These are phyloP conservation scores for Penicillium sp. DNA, from an alignment of 2,329 filamentous ascomycete genomes.

Conservation along the genomic window DNA sequence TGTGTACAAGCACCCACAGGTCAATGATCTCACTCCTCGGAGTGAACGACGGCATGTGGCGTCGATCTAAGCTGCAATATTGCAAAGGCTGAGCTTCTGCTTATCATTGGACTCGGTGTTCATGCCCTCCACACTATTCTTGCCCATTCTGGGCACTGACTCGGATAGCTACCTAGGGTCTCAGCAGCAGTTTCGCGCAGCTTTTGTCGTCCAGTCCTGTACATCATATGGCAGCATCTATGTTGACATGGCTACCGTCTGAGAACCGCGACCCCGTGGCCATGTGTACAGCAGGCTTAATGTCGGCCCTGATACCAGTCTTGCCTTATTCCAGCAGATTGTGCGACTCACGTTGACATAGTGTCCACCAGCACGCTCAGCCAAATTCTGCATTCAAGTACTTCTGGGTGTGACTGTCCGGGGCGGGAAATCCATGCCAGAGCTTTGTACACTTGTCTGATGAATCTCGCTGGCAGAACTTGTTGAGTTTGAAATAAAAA, in stretches of 20 bases:
- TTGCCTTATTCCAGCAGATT: conserved; percentile 13
- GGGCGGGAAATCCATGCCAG: conserved; percentile 38
- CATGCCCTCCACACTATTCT: not conserved
- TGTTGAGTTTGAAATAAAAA: not conserved
- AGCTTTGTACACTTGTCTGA: conserved; percentile 21
- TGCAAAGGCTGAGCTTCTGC: not conserved
- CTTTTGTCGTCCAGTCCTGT: not conserved
- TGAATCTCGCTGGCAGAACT: not conserved
- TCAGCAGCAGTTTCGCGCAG: not conserved
- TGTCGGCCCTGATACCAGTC: not conserved
- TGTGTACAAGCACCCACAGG: conserved; percentile 41
- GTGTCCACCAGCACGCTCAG: conserved; percentile 41
- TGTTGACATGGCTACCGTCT: not conserved
- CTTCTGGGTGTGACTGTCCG: conserved; percentile 26
- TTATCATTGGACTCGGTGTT: not conserved
- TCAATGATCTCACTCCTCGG: not conserved
- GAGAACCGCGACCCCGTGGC: not conserved
- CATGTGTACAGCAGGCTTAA: not conserved
- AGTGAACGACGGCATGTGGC: not conserved
- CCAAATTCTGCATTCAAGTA: conserved; percentile 30
- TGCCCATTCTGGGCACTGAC: not conserved
- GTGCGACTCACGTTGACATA: conserved; percentile 40
- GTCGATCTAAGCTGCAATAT: not conserved
- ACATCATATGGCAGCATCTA: not conserved
- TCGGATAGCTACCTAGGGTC: not conserved